phyloP scores from a whole-genome alignment of 768 basidiomycete genomes.

The Mycena belliarum region DNA sequence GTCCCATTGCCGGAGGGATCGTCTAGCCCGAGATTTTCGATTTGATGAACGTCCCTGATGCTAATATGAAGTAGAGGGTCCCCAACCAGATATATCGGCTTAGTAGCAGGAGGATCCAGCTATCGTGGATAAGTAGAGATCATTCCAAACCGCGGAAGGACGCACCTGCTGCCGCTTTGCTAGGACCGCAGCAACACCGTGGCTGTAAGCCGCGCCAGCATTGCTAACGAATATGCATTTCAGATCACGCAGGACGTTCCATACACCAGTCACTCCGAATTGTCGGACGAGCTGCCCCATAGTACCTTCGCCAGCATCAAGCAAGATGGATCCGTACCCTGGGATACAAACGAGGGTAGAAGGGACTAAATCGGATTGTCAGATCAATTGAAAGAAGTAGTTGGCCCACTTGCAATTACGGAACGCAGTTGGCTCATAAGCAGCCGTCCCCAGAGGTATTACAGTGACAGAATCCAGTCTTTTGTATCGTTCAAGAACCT shows the following conservation, averaged over 20 bases:
- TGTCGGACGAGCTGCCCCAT: constrained; percentile 83
- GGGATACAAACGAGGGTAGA: constrained; percentile 78
- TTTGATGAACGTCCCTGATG: constrained; percentile 68
- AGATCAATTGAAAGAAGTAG: no score
- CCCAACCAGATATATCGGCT: constrained; percentile 74
- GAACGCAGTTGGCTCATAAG: no score
- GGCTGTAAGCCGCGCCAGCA: no score
- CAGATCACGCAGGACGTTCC: constrained; percentile 62
- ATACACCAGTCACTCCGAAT: constrained; percentile 62
- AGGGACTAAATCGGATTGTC: constrained; percentile 47
- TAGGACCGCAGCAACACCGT: no score
- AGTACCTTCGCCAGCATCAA: constrained; percentile 91
- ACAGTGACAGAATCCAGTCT: no score
- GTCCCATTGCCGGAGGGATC: constrained; percentile 51
- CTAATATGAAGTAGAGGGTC: constrained; percentile 57
- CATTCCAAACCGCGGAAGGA: no score
- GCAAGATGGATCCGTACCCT: constrained; percentile 63
- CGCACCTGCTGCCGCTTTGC: no score
- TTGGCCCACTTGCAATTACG: no score
- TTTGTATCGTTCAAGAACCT: no score
- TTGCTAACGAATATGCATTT: constrained; percentile 77
- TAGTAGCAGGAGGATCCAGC: constrained; percentile 60
- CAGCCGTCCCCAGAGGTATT: no score
- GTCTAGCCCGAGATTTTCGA: constrained; percentile 48
- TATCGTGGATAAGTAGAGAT: constrained; percentile 26